Percentiles rank a stretch among this genome's conserved stretches.
These are phyloP conservation scores for Tetrahymena thermophila DNA, from an alignment of 73 alveolate species.

Conservation along the genomic window DNA sequence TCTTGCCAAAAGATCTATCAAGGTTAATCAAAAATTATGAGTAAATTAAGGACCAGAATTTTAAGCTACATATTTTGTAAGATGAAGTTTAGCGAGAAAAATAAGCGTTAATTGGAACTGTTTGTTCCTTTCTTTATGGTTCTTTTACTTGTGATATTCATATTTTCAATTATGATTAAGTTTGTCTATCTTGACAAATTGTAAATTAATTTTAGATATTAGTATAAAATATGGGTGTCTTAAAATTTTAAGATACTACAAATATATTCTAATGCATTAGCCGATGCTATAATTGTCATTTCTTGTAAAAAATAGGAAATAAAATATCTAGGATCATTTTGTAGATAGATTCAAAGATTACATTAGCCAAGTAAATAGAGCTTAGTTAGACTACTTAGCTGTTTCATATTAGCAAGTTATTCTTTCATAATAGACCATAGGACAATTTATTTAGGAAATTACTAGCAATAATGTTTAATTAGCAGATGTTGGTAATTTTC, in stretches of 20 bases:
- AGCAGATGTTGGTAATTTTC: background rate
- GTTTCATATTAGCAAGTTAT: background rate
- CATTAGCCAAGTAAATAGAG: background rate
- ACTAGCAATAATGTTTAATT: background rate
- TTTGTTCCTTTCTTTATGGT: background rate
- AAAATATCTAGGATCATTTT: background rate
- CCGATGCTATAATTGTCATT: background rate
- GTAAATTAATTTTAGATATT: background rate
- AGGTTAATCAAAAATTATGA: background rate
- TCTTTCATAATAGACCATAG: background rate
- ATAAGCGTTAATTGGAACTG: background rate
- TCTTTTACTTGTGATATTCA: background rate
- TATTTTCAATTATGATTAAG: background rate
- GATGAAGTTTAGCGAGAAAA: background rate
- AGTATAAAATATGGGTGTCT: background rate
- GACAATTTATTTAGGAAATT: background rate
- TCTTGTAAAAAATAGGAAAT: background rate
- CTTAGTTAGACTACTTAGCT: background rate
- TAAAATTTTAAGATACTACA: background rate
- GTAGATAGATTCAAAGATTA: background rate
- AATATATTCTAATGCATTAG: background rate
- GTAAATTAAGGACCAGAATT: background rate
- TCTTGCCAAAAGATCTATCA: background rate
- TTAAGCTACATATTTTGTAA: background rate
- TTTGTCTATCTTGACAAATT: background rate